Conservation (phyloP, 2,329 filamentous ascomycete species). For the Alternaria angustiovoidea region DNA sequence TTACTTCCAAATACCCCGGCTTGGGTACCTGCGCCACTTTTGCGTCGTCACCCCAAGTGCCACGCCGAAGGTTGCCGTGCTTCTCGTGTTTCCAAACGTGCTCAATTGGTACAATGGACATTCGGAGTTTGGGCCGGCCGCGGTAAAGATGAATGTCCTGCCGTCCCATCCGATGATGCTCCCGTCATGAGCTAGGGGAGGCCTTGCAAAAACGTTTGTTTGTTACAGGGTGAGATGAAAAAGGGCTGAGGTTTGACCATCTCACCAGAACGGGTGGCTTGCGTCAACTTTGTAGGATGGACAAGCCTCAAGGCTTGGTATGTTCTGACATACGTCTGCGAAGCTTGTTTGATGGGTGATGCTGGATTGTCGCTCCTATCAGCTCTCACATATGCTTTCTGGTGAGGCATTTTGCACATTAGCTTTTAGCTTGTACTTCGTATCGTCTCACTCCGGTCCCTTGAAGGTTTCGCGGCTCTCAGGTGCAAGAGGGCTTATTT, state of each 20-base stretch:
- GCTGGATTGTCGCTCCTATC: neutral
- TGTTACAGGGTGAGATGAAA: neutral
- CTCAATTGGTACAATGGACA: neutral
- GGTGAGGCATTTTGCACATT: neutral
- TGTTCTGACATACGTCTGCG: conserved; percentile 4
- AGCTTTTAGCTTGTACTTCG: neutral
- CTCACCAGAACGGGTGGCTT: neutral
- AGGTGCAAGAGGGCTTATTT: neutral
- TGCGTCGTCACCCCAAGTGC: neutral
- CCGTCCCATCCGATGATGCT: neutral
- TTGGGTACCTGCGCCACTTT: neutral
- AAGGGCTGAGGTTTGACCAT: neutral
- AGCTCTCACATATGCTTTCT: neutral
- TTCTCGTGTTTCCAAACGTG: neutral
- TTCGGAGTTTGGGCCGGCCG: neutral
- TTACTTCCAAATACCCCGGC: neutral
- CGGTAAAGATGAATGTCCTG: neutral
- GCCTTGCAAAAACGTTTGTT: neutral
- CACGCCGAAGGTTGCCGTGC: neutral
- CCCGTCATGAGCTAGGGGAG: neutral
- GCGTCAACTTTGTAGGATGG: neutral
- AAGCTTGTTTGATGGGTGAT: conserved; percentile 10
- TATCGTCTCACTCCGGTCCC: neutral
- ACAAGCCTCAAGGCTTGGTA: conserved; percentile 5
- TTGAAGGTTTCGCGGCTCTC: neutral